These are phyloP conservation scores for Pyrenochaeta sp. DNA, from an alignment of 2,329 filamentous ascomycete genomes.

Conservation along the genomic window DNA sequence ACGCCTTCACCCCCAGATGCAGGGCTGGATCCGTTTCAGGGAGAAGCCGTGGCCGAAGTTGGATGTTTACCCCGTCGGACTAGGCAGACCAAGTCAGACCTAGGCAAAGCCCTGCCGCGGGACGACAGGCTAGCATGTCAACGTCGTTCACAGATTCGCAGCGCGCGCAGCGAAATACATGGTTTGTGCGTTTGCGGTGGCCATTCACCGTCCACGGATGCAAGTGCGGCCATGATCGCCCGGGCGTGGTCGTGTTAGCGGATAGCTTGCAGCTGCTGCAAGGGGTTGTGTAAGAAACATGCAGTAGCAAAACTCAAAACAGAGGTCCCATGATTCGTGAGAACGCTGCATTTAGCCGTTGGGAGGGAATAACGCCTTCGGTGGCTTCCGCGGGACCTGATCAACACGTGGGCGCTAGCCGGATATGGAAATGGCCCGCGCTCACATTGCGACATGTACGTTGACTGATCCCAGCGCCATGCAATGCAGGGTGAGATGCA, in stretches of 20 bases:
- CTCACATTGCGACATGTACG: too few relatives aligned
- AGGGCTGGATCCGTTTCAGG: conserved; percentile 31
- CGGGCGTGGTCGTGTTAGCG: too few relatives aligned
- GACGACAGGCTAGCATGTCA: neutral
- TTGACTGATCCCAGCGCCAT: too few relatives aligned
- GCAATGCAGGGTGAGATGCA: too few relatives aligned
- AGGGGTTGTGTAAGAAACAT: neutral
- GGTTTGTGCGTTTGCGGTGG: neutral
- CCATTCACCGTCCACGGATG: neutral
- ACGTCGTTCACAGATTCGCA: neutral
- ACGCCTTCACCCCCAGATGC: conserved; percentile 17
- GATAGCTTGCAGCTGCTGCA: neutral
- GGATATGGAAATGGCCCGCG: too few relatives aligned
- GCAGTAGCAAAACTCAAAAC: neutral
- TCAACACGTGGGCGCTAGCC: too few relatives aligned
- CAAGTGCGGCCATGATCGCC: neutral
- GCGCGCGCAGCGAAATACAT: neutral
- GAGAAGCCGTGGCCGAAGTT: conserved; percentile 15
- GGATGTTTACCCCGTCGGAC: conserved; percentile 20
- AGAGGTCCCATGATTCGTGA: neutral
- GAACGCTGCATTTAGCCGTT: too few relatives aligned
- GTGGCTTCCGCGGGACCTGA: too few relatives aligned
- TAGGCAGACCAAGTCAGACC: neutral
- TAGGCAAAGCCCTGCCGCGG: neutral
- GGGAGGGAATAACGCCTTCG: too few relatives aligned